Evolutionary conservation across 2,329 filamentous ascomycete species (phyloP).

Genomic region (Neodidymelliopsis sp.): DNA sequence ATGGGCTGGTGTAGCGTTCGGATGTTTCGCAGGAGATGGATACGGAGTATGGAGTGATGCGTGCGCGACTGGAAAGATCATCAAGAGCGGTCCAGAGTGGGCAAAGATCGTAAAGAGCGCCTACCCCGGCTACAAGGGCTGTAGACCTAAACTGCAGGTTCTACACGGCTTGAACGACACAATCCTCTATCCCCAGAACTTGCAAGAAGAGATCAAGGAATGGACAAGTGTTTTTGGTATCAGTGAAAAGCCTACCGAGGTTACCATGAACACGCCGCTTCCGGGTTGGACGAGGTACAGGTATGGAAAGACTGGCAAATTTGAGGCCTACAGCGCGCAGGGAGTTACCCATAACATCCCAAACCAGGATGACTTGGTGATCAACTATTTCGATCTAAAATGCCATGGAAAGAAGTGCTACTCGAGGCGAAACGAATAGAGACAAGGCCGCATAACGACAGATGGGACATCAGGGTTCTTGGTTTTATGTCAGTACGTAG

Average conservation of each 20-base stretch:
- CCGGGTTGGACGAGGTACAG: conserved; percentile 40
- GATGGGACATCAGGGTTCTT: too few species aligned
- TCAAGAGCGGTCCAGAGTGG: conserved; percentile 43
- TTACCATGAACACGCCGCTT: conserved; percentile 36
- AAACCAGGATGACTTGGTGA: conserved; percentile 40
- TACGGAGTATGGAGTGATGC: conserved; percentile 43
- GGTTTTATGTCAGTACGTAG: too few species aligned
- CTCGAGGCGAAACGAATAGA: conserved; percentile 20
- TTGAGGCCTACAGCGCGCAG: conserved; percentile 43
- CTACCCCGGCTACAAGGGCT: conserved; percentile 41
- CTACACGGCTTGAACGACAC: conserved; percentile 40
- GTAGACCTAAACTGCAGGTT: conserved; percentile 43
- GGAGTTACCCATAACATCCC: conserved; percentile 44
- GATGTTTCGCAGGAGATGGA: conserved; percentile 44
- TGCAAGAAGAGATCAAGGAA: conserved; percentile 46
- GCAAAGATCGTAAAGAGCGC: conserved; percentile 37
- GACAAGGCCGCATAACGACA: too few species aligned
- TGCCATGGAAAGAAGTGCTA: conserved; percentile 30
- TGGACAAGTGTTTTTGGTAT: conserved; percentile 44
- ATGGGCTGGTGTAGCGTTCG: conserved; percentile 46
- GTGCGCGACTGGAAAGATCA: conserved; percentile 42
- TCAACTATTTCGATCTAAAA: conserved; percentile 44
- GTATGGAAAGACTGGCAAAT: conserved; percentile 34
- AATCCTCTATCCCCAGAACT: conserved; percentile 41
- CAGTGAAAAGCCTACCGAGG: conserved; percentile 30